Conservation (phyloP, 208 protist species). For the Acanthamoeba triangularis region DNA sequence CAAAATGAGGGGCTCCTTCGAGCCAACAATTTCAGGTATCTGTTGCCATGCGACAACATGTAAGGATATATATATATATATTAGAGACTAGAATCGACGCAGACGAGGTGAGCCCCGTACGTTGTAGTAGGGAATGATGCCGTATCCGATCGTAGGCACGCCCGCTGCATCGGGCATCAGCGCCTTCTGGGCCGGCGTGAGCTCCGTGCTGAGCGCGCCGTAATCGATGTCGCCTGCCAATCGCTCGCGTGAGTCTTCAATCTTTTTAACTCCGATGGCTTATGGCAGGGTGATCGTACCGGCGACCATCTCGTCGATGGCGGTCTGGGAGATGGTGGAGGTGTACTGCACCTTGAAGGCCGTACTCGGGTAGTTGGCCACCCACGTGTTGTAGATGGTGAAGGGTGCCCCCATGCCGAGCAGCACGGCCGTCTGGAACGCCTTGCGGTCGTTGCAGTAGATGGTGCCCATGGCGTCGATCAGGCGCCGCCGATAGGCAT, state of each 20-base stretch:
- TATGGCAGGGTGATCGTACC: not conserved
- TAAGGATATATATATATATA: not conserved
- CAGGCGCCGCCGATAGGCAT: not conserved
- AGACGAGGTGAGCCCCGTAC: not conserved
- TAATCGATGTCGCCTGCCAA: not conserved
- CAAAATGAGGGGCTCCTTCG: not conserved
- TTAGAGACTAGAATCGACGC: no score
- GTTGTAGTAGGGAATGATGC: not conserved
- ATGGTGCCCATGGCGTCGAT: constrained; percentile 53
- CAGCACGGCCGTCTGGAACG: constrained; percentile 27
- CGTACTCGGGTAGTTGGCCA: constrained; percentile 13
- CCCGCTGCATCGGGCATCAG: not conserved
- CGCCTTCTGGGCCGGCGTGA: not conserved
- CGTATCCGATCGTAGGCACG: not conserved
- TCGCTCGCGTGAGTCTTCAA: no score
- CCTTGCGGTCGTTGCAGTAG: constrained; percentile 13
- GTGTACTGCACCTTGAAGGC: constrained; percentile 54
- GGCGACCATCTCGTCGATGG: not conserved
- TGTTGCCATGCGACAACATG: not conserved
- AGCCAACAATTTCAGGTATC: not conserved
- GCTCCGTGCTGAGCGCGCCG: not conserved
- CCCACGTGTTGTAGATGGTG: constrained; percentile 21
- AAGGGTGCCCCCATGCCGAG: constrained; percentile 14
- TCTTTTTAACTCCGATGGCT: no score
- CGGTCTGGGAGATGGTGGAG: not conserved